Evolutionary conservation across 2,329 filamentous ascomycete genomes (phyloP).

Genomic region (Penicillium sp.): DNA sequence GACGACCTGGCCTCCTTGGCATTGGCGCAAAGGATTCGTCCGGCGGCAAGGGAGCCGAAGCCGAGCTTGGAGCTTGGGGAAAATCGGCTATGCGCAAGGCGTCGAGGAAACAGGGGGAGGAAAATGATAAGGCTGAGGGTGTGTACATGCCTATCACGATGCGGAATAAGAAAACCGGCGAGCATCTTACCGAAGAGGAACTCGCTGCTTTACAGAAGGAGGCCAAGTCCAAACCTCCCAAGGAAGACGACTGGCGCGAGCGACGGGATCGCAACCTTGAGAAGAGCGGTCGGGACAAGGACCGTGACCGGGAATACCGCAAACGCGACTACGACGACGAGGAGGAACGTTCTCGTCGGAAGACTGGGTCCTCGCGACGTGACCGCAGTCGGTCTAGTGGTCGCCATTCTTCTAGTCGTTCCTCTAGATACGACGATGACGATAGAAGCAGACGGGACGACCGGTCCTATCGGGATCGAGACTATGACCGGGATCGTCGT

Average conservation of each 20-base stretch:
- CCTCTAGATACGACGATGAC: slow-evolving; percentile 39
- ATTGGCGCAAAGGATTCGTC: slow-evolving; percentile 80
- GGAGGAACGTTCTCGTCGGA: slow-evolving; percentile 36
- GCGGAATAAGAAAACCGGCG: slow-evolving; percentile 60
- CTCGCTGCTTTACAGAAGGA: slow-evolving; percentile 52
- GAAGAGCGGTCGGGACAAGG: slow-evolving; percentile 35
- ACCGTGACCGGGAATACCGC: slow-evolving; percentile 35
- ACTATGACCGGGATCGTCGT: slow-evolving; percentile 31
- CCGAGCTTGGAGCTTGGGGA: slow-evolving; percentile 79
- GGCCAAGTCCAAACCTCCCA: slow-evolving; percentile 43
- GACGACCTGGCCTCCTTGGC: slow-evolving; percentile 76
- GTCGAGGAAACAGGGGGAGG: slow-evolving; percentile 56
- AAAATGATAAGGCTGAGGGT: slow-evolving; percentile 42
- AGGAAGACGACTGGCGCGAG: slow-evolving; percentile 45
- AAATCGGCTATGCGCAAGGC: slow-evolving; percentile 56
- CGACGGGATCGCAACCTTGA: slow-evolving; percentile 44
- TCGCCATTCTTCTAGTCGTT: slow-evolving; percentile 33
- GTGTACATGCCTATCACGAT: slow-evolving; percentile 62
- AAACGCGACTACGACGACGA: slow-evolving; percentile 33
- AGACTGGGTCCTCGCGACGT: slow-evolving; percentile 37
- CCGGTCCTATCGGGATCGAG: slow-evolving; percentile 32
- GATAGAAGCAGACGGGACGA: slow-evolving; percentile 32
- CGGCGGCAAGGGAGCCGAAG: slow-evolving; percentile 52
- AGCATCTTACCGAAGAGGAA: slow-evolving; percentile 62
- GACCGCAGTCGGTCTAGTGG: slow-evolving; percentile 37